Evolutionary conservation across 805 yeast species (phyloP).

Genomic region (Schwanniomyces sp.): DNA sequence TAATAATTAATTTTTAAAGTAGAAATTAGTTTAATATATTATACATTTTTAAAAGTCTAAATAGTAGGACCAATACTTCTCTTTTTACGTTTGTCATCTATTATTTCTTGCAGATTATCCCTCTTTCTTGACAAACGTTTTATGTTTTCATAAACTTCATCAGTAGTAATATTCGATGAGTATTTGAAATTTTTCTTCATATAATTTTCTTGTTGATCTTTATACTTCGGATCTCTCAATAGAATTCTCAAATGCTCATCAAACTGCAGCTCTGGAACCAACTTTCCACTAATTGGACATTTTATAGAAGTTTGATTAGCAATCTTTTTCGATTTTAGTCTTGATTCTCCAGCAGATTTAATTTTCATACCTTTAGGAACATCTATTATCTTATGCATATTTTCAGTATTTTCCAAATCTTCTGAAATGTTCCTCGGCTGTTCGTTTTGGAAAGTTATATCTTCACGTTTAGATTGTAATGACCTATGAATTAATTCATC

Average conservation of each 20-base stretch:
- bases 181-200: slow-evolving; percentile 53
- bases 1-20: neutral
- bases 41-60: neutral
- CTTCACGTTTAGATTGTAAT: slow-evolving; percentile 49
- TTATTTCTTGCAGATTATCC: slow-evolving; percentile 1
- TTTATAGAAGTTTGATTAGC: slow-evolving; percentile 41
- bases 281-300: slow-evolving; percentile 79
- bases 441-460: slow-evolving; percentile 11
- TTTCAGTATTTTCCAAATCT: slow-evolving; percentile 5
- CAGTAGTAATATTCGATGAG: slow-evolving; percentile 49
- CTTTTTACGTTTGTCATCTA: neutral
- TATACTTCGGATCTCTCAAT: slow-evolving; percentile 75
- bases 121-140: slow-evolving; percentile 43
- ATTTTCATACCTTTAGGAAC: slow-evolving; percentile 59
- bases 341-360: slow-evolving; percentile 68
- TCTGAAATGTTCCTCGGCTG: slow-evolving; percentile 4
- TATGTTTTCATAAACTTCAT: slow-evolving; percentile 63
- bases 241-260: slow-evolving; percentile 69
- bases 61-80: slow-evolving; percentile 7
- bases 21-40: neutral
- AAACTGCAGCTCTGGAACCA: slow-evolving; percentile 69
- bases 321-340: slow-evolving; percentile 34
- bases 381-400: neutral
- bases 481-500: slow-evolving; percentile 63
- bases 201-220: slow-evolving; percentile 63